Conservation (phyloP, 2,329 filamentous ascomycete species). For the Boeremia exigua region DNA sequence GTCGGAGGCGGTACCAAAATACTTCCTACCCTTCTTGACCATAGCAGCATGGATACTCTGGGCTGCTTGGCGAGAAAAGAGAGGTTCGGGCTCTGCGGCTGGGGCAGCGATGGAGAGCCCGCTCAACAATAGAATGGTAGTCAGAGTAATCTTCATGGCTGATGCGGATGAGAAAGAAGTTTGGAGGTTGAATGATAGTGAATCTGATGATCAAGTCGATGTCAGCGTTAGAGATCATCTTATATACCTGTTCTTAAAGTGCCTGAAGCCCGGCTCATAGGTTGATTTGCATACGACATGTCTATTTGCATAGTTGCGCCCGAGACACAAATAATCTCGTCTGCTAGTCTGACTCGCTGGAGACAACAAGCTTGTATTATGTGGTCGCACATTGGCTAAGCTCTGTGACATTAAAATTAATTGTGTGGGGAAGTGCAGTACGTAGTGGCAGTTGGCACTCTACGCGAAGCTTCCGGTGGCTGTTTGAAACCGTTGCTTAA, state of each 20-base stretch:
- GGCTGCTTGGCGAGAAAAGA: conserved; percentile 41
- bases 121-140: conserved; percentile 37
- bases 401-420: neutral
- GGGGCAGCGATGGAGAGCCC: conserved; percentile 36
- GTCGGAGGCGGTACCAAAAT: conserved; percentile 68
- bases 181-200: neutral
- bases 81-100: conserved; percentile 37
- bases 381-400: neutral
- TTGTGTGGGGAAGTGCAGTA: conserved; percentile 7
- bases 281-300: too few relatives aligned
- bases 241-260: neutral
- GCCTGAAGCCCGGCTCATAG: too few relatives aligned
- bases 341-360: too few relatives aligned
- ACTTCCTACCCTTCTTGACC: conserved; percentile 69
- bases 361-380: too few relatives aligned
- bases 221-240: neutral
- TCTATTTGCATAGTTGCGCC: too few relatives aligned
- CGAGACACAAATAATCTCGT: too few relatives aligned
- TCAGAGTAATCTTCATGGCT: conserved; percentile 42
- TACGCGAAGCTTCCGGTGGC: conserved; percentile 28
- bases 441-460: conserved; percentile 13
- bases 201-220: neutral
- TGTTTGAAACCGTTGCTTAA: conserved; percentile 15
- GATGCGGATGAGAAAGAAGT: neutral
- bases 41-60: conserved; percentile 63